A percentile compares a stretch with the other conserved stretches of the same genome.
phyloP scores from a whole-genome alignment of 805 yeast species.

The Barnettozyma sp. region DNA sequence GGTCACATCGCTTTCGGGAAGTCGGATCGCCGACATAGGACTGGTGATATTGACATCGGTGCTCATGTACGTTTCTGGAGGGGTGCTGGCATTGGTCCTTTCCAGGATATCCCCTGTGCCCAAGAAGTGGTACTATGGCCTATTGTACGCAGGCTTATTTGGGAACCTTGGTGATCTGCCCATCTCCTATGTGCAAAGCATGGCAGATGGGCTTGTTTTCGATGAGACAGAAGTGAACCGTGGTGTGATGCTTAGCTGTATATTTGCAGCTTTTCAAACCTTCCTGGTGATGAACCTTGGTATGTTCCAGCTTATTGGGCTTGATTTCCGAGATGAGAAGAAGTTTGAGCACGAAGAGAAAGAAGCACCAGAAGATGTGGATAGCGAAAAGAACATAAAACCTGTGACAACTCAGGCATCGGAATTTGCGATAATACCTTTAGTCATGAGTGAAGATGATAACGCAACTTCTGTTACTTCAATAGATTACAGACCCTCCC shows the following conservation, averaged over 20 bases:
- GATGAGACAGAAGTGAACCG: constrained; percentile 32
- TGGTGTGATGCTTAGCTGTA: constrained; percentile 47
- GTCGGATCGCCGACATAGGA: constrained; percentile 48
- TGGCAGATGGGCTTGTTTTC: constrained; percentile 36
- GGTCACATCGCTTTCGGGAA: constrained; percentile 42
- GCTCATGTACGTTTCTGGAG: constrained; percentile 38
- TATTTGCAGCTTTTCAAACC: constrained; percentile 44
- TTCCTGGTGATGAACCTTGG: constrained; percentile 72
- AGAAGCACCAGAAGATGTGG: constrained; percentile 8
- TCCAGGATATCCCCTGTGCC: constrained; percentile 39
- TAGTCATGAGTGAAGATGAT: constrained; percentile 1
- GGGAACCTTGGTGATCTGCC: constrained; percentile 48
- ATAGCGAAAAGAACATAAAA: constrained; percentile 2
- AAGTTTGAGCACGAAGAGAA: constrained; percentile 3
- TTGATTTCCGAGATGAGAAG: constrained; percentile 47
- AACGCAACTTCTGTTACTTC: background rate
- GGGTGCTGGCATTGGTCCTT: constrained; percentile 23
- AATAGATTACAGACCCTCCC: background rate
- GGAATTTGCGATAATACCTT: background rate
- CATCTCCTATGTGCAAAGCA: constrained; percentile 45
- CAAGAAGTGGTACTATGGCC: constrained; percentile 41
- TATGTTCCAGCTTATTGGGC: constrained; percentile 57
- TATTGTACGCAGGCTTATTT: constrained; percentile 42
- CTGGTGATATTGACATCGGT: constrained; percentile 28
- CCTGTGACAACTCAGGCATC: background rate